These are phyloP conservation scores for Hamamelis virginiana DNA, from an alignment of 164 flowering plant species.

Conservation along the genomic window DNA sequence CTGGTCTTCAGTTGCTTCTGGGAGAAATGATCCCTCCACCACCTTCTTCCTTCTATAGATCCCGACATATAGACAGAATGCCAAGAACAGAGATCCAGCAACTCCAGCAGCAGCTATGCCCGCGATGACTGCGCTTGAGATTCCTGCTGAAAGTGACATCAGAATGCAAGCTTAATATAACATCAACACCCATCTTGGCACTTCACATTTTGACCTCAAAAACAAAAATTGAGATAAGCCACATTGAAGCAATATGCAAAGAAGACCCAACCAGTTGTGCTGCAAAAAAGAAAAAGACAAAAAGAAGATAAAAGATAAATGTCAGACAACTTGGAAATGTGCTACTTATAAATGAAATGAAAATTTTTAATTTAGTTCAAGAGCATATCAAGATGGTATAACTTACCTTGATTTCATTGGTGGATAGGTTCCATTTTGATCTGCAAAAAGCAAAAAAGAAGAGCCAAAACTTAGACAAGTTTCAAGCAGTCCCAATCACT, in stretches of 20 bases:
- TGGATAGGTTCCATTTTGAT: slow-evolving; percentile 44
- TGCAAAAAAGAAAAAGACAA: slow-evolving; percentile 27
- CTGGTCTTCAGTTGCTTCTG: slow-evolving; percentile 18
- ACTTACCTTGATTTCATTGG: slow-evolving; percentile 39
- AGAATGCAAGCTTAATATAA: slow-evolving; percentile 6
- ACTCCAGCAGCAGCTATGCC: slow-evolving; percentile 45
- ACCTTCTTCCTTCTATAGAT: slow-evolving; percentile 26
- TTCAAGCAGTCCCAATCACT: background rate
- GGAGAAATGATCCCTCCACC: slow-evolving; percentile 23
- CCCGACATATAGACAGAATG: slow-evolving; percentile 21
- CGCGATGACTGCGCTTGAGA: slow-evolving; percentile 40
- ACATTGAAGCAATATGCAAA: background rate
- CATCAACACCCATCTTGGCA: background rate
- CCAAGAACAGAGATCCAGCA: slow-evolving; percentile 27
- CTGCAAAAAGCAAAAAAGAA: slow-evolving; percentile 30
- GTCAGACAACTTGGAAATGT: background rate
- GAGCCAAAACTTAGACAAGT: slow-evolving; percentile 4
- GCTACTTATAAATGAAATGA: background rate
- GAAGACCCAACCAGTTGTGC: slow-evolving; percentile 30
- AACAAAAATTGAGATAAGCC: background rate
- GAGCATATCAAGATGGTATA: background rate
- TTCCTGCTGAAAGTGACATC: slow-evolving; percentile 37
- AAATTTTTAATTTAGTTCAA: background rate
- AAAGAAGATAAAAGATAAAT: background rate
- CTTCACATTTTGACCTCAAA: background rate